Percentiles rank a stretch among this genome's conserved stretches.
phyloP scores from a whole-genome alignment of 1,284 basidiomycete genomes.

The Ceratobasidium sp. region DNA sequence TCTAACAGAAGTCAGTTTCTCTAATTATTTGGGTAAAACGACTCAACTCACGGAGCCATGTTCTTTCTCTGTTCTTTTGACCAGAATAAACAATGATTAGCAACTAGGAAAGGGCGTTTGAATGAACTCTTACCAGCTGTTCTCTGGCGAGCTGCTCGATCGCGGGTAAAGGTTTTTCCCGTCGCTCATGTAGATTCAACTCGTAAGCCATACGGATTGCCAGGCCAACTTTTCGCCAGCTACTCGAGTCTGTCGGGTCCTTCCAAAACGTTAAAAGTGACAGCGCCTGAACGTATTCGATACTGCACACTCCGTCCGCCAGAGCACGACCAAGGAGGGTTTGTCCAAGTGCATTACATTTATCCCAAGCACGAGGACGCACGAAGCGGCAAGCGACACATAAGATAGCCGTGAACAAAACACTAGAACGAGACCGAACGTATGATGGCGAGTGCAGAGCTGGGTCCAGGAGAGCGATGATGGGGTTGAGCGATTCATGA shows the following conservation, averaged over 20 bases:
- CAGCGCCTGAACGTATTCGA: constrained; percentile 53
- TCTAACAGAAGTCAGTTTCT: constrained; percentile 2
- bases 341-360: constrained; percentile 49
- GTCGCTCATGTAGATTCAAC: constrained; percentile 48
- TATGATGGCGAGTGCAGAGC: constrained; percentile 50
- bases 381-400: constrained; percentile 52
- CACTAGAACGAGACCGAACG: constrained; percentile 48
- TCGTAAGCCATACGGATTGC: constrained; percentile 50
- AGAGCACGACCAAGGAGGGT: constrained; percentile 51
- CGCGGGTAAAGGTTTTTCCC: constrained; percentile 46
- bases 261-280: constrained; percentile 54
- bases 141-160: constrained; percentile 46
- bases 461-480: constrained; percentile 50
- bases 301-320: constrained; percentile 49
- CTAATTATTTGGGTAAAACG: neutral
- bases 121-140: constrained; percentile 38
- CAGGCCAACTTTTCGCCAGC: constrained; percentile 49
- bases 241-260: constrained; percentile 49
- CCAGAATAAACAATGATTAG: neutral
- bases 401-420: constrained; percentile 53
- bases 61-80: constrained; percentile 43
- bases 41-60: constrained; percentile 45
- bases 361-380: constrained; percentile 49
- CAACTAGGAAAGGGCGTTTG: neutral
- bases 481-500: constrained; percentile 44